Percentiles rank a stretch among this genome's conserved stretches.
phyloP scores from a whole-genome alignment of 257 asterid species.

The Fraxinus cuspidata region DNA sequence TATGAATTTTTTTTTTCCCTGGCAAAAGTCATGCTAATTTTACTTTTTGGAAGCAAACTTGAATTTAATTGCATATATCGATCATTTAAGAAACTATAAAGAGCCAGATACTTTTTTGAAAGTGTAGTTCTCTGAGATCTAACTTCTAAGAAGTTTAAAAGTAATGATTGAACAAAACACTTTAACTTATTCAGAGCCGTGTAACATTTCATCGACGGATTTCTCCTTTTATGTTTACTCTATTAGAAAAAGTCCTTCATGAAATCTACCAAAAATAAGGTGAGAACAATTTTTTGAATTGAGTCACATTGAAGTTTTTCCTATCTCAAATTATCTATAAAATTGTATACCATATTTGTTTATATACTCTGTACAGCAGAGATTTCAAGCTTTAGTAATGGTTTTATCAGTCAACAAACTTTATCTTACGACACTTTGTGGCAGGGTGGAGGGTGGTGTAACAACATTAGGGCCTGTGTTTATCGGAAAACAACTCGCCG shows the following conservation, averaged over 20 bases:
- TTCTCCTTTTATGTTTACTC: background rate
- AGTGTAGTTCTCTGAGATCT: background rate
- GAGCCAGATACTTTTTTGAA: background rate
- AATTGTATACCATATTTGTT: background rate
- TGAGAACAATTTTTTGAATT: background rate
- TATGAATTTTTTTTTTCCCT: background rate
- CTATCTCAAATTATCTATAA: background rate
- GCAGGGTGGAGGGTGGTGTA: constrained; percentile 99
- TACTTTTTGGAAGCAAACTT: background rate
- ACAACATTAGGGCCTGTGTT: constrained; percentile 46
- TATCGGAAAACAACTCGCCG: constrained; percentile 56
- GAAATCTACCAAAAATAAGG: background rate
- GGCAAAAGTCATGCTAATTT: background rate
- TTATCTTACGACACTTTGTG: constrained; percentile 13
- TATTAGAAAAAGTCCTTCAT: background rate
- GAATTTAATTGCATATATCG: background rate
- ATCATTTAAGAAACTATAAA: background rate
- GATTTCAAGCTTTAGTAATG: background rate
- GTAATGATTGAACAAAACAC: background rate
- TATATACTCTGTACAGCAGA: background rate
- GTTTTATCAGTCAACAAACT: background rate
- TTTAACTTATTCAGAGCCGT: no score
- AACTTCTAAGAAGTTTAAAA: background rate
- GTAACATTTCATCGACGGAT: background rate
- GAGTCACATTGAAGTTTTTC: background rate